These are phyloP conservation scores for Veloboletus limbatus DNA, from an alignment of 1,284 basidiomycete genomes.

Conservation along the genomic window DNA sequence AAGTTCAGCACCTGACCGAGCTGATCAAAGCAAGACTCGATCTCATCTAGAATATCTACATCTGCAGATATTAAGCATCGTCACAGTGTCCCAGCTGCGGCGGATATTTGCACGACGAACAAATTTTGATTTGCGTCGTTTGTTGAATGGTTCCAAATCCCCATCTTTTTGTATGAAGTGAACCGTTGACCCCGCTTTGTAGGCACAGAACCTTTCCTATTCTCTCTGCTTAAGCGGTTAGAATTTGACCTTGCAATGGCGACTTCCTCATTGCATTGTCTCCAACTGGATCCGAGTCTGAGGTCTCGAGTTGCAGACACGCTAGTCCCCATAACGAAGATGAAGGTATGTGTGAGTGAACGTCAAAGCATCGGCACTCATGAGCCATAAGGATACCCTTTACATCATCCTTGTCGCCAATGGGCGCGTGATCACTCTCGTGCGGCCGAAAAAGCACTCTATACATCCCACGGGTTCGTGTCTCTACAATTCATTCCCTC, in stretches of 20 bases:
- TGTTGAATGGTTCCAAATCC: conserved; percentile 66
- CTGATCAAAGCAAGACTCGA: conserved; percentile 73
- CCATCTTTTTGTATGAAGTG: not conserved
- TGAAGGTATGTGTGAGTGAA: conserved; percentile 55
- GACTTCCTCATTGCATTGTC: conserved; percentile 77
- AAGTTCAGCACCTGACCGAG: conserved; percentile 25
- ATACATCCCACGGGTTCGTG: conserved; percentile 86
- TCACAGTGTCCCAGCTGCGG: conserved; percentile 81
- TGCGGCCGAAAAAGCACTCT: conserved; percentile 89
- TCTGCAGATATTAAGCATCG: conserved; percentile 87
- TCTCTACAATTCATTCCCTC: not conserved
- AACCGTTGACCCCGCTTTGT: conserved; percentile 2
- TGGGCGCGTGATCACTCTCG: conserved; percentile 81
- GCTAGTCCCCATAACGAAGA: conserved; percentile 74
- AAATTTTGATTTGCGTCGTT: conserved; percentile 87
- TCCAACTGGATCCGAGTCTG: conserved; percentile 68
- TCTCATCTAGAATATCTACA: conserved; percentile 94
- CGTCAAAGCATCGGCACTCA: conserved; percentile 10
- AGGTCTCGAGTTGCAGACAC: conserved; percentile 74
- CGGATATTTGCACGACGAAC: conserved; percentile 84
- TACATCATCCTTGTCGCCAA: conserved; percentile 85
- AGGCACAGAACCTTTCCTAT: conserved; percentile 84
- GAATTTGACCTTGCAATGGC: conserved; percentile 81
- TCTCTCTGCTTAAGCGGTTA: conserved; percentile 64
- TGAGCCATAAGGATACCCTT: conserved; percentile 67